Percentiles rank a stretch among this genome's conserved stretches.
phyloP scores from a whole-genome alignment of 768 basidiomycete genomes.

The Suillus clintonianus region DNA sequence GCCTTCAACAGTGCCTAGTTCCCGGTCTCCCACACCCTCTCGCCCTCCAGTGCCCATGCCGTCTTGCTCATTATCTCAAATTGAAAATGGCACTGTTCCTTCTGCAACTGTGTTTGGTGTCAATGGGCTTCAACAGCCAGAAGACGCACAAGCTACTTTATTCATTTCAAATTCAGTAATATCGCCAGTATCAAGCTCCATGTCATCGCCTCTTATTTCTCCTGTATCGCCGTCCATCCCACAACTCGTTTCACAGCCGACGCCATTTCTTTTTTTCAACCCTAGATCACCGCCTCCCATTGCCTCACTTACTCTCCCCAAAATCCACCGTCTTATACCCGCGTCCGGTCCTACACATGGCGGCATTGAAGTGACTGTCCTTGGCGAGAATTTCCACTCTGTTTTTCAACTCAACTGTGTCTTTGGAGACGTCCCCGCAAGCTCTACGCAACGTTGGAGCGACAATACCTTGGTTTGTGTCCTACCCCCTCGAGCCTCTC shows the following conservation, averaged over 20 bases:
- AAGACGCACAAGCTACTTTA: slow-evolving; percentile 7
- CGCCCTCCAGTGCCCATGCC: slow-evolving; percentile 18
- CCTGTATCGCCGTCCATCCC: slow-evolving; percentile 12
- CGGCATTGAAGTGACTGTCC: slow-evolving; percentile 91
- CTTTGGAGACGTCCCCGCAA: slow-evolving; percentile 83
- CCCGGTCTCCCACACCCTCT: slow-evolving; percentile 33
- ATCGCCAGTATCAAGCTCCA: slow-evolving; percentile 17
- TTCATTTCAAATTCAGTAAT: slow-evolving; percentile 17
- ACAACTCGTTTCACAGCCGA: slow-evolving; percentile 38
- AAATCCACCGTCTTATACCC: slow-evolving; percentile 84
- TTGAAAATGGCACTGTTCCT: slow-evolving; percentile 2
- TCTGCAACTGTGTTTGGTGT: background rate
- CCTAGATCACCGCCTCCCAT: slow-evolving; percentile 48
- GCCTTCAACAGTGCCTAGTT: slow-evolving; percentile 33
- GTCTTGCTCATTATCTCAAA: slow-evolving; percentile 11
- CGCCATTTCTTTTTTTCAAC: slow-evolving; percentile 67
- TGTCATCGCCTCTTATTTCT: slow-evolving; percentile 10
- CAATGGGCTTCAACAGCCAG: slow-evolving; percentile 3
- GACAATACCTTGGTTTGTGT: slow-evolving; percentile 92
- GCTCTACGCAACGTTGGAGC: slow-evolving; percentile 88
- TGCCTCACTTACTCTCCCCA: slow-evolving; percentile 58
- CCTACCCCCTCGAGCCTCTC: slow-evolving; percentile 75
- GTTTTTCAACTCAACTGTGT: slow-evolving; percentile 71
- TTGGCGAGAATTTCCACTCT: slow-evolving; percentile 88
- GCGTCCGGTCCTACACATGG: slow-evolving; percentile 85